phyloP scores from a whole-genome alignment of 306 rosid genomes.

The Cucurbita moschata region DNA sequence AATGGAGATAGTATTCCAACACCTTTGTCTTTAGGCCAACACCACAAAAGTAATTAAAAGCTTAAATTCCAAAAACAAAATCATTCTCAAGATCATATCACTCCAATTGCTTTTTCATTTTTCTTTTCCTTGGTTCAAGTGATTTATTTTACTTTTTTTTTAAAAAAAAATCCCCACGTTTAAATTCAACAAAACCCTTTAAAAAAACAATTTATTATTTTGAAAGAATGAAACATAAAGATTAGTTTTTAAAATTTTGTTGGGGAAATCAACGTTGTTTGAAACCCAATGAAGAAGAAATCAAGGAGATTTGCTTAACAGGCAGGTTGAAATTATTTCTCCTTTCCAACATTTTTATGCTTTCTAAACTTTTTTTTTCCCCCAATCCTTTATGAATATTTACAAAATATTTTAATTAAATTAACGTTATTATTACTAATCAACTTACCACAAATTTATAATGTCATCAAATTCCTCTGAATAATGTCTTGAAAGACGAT shows the following conservation, averaged over 20 bases:
- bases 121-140: not conserved
- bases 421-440: too few species aligned
- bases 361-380: too few species aligned
- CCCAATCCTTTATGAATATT: too few species aligned
- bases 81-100: not conserved
- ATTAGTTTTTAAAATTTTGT: not conserved
- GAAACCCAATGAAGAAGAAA: constrained; percentile 1
- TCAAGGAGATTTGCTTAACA: constrained; percentile 3
- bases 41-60: not conserved
- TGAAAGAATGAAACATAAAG: not conserved
- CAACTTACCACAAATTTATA: too few species aligned
- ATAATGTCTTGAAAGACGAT: too few species aligned
- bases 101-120: not conserved
- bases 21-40: not conserved
- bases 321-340: not conserved
- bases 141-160: not conserved
- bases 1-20: too few species aligned
- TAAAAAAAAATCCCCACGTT: not conserved
- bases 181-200: not conserved
- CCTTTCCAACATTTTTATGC: too few species aligned
- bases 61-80: not conserved
- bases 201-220: not conserved
- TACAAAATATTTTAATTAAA: too few species aligned
- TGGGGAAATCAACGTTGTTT: constrained; percentile 7
- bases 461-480: too few species aligned